Evolutionary conservation across 345 rosid genomes (phyloP), one percentile per base, ranked within the genome.

Genomic region (Hevea brasiliensis): DNA sequence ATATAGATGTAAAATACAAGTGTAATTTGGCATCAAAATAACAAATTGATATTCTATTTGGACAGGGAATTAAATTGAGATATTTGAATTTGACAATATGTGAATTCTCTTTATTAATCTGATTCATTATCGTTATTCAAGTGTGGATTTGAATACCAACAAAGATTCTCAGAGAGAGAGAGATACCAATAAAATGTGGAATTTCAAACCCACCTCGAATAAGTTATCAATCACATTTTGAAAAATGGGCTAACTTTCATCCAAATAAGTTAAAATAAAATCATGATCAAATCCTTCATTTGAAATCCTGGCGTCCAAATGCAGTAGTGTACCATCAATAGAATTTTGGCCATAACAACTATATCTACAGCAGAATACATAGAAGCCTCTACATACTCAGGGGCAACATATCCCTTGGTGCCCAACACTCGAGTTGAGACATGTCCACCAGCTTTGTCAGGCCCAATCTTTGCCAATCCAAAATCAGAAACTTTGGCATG

Each of bases 391-490:
- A 35, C 64, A 47, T 72, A 72, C 81, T 77, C 81, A 42, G 77
- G 76, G 68, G 81, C 77, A 61, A 77, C 73, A 61, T 77, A 77
- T 72, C 81, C 81, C 50, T 77, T 76, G 63, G 81, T 77, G 63
- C 81, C 81, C n/a, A 77, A 54, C 45, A 77, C 76, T 23, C 81
- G 62, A 53, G 81, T 77, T 0, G 81, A 77, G 37, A 77, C 81
- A 72, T 77, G 77, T n/a, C 70, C 81, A 24, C 81, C 77, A 51
- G 72, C 81, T 61, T 72, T 60, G 27, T 77, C 81, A 10, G 77
- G 70, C 60, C 81, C 81, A 68, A 67, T 76, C 76, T 77, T 77
- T 17, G 81, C 81, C 68, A 77, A 67, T 61, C 81, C 81, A 61
- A 77, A 72, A 67, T 77, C 81, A 60, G 81, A 72, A 67, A 77